phyloP scores from a whole-genome alignment of 2,329 filamentous ascomycete species.

The Purpureocillium lavendulum region DNA sequence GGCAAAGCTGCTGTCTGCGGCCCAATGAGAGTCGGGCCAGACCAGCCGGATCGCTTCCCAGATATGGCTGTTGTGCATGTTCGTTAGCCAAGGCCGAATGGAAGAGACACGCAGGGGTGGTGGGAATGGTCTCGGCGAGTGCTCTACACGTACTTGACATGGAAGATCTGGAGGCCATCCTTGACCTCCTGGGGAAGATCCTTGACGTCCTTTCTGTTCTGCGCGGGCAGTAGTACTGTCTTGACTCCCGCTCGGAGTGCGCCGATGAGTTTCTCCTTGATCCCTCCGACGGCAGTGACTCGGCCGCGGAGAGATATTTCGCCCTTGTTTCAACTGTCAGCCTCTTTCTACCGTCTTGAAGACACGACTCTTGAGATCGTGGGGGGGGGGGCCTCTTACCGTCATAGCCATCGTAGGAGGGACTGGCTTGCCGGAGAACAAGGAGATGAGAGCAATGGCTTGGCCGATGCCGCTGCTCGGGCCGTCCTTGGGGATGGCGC shows the following conservation, averaged over 20 bases:
- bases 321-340: constrained; percentile 34
- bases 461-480: constrained; percentile 85
- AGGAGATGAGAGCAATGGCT: constrained; percentile 82
- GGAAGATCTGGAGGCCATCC: constrained; percentile 77
- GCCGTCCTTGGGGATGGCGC: constrained; percentile 91
- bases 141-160: constrained; percentile 60
- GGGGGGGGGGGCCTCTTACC: constrained; percentile 30
- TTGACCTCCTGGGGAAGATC: constrained; percentile 87
- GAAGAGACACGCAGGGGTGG: constrained; percentile 27
- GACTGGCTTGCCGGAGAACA: constrained; percentile 80
- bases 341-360: background rate
- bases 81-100: constrained; percentile 18
- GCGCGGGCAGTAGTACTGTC: constrained; percentile 78
- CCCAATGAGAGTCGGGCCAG: constrained; percentile 87
- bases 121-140: background rate
- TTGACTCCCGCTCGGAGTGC: constrained; percentile 89
- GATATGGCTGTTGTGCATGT: constrained; percentile 56
- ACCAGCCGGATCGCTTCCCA: constrained; percentile 89
- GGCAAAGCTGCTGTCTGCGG: constrained; percentile 59
- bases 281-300: constrained; percentile 90
- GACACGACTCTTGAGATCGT: background rate
- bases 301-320: constrained; percentile 76
- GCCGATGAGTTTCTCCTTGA: constrained; percentile 98
- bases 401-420: constrained; percentile 96
- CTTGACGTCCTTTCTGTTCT: constrained; percentile 86